These are phyloP conservation scores for Populus euphratica DNA, from an alignment of 345 rosid genomes.

Conservation along the genomic window DNA sequence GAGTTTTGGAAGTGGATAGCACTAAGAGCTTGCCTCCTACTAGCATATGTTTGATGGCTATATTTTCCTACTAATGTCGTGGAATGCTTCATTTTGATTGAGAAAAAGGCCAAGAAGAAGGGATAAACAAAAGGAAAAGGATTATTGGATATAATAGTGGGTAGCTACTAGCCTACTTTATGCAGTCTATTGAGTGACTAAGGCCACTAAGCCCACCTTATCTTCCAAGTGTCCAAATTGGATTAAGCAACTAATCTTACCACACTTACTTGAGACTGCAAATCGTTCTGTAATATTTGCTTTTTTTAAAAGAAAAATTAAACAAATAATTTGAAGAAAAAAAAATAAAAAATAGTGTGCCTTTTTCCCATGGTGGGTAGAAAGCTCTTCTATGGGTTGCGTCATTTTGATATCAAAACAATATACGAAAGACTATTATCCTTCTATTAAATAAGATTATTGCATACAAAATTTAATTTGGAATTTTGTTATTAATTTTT, in stretches of 20 bases:
- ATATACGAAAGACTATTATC: too few relatives aligned
- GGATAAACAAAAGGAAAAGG: too few relatives aligned
- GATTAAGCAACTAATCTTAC: constrained; percentile 33
- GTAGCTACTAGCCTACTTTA: background rate
- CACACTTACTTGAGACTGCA: constrained; percentile 26
- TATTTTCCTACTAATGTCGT: background rate
- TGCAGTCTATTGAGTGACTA: constrained; percentile 14
- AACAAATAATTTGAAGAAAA: too few relatives aligned
- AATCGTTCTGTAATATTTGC: constrained; percentile 15
- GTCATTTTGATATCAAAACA: too few relatives aligned
- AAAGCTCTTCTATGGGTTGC: constrained; percentile 6
- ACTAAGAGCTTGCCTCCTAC: background rate
- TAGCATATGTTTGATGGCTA: background rate
- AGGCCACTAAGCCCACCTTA: constrained; percentile 30
- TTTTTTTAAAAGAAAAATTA: too few relatives aligned
- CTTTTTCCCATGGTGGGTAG: constrained; percentile 3
- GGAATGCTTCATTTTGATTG: background rate
- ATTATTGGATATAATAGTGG: background rate
- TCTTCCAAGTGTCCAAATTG: constrained; percentile 22
- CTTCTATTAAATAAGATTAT: too few relatives aligned
- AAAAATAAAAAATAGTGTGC: too few relatives aligned
- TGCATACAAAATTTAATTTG: too few relatives aligned
- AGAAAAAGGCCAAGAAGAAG: background rate
- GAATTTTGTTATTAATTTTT: too few relatives aligned
- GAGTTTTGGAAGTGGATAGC: background rate